These are phyloP conservation scores for Peniophora sp. DNA, from an alignment of 1,284 basidiomycete genomes.

Conservation along the genomic window DNA sequence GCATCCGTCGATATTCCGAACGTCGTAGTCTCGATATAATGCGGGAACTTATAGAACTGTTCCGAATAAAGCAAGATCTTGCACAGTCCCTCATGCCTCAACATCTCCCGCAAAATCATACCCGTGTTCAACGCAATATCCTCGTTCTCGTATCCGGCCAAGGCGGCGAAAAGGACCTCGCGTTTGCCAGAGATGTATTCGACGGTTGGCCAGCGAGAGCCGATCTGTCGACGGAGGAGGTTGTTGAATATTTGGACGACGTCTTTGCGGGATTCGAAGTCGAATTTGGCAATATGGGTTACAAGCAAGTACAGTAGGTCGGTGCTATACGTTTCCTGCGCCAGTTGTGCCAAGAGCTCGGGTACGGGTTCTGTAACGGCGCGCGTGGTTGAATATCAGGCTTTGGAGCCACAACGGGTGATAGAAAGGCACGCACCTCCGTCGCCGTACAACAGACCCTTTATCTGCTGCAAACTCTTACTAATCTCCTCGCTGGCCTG, in stretches of 20 bases:
- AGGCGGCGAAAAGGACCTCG: constrained; percentile 83
- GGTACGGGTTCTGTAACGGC: constrained; percentile 61
- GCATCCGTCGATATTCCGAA: constrained; percentile 99
- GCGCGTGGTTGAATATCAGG: constrained; percentile 1
- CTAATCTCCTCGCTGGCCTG: constrained; percentile 84
- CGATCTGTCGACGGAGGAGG: constrained; percentile 92
- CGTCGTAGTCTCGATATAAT: constrained; percentile 96
- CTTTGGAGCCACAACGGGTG: background rate
- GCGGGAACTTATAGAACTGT: constrained; percentile 96
- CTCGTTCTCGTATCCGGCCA: constrained; percentile 89
- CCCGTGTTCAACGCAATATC: constrained; percentile 97
- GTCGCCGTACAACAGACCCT: constrained; percentile 81
- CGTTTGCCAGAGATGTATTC: constrained; percentile 85
- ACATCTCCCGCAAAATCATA: constrained; percentile 97
- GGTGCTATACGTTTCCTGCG: constrained; percentile 91
- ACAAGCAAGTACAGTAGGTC: constrained; percentile 84
- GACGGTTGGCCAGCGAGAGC: constrained; percentile 88
- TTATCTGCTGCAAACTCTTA: constrained; percentile 87
- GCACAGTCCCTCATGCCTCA: constrained; percentile 86
- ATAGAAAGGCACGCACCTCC: constrained; percentile 46
- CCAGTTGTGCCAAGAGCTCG: constrained; percentile 85
- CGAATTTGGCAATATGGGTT: constrained; percentile 77
- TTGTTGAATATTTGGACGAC: constrained; percentile 96
- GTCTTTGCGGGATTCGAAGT: constrained; percentile 96
- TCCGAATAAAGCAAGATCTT: constrained; percentile 91